Evolutionary conservation across 2,329 filamentous ascomycete species (phyloP), one percentile per base, ranked within the genome.

Genomic region (Monosporascus cannonballus): DNA sequence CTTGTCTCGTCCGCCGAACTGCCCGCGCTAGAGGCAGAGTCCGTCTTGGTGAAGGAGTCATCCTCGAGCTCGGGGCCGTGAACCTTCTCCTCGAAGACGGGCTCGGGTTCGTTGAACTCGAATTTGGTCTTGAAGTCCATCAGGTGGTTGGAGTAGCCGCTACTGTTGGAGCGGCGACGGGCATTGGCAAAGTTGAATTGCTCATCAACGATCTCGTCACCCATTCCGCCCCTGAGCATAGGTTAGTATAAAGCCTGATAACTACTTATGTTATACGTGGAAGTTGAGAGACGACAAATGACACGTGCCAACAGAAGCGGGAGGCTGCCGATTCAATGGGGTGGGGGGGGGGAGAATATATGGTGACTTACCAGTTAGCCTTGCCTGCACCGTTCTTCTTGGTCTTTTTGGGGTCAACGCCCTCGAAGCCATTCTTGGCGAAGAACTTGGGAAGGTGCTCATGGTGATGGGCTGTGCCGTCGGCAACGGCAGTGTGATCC

Each of bases 341-440:
- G 14, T 20, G 17, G 14, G 39, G 15, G 14, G 24, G 17, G 14
- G 39, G 24, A 15, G 37, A 37, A 14, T 18, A 20, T 27, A 30
- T 55, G 24, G 52, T 27, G 37, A 66, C 86, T 72, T 82, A 96
- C 93, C 93, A 99, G 73, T 96, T 96, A 68, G 88, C 90, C 73
- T 89, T 92, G 62, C 93, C 93, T 61, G 83, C 87, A 58, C 93
- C 93, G 67, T 96, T 89, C 79, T 99, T 99, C 85, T 99, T 99
- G 69, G 88, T 86, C 79, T 95, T 94, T 73, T 90, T 91, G 56
- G 94, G 93, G 67, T 96, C 89, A 62, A 80, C 78, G 67, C 91
- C 91, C 64, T 84, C 77, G 68, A 87, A 86, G 61, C 93, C 93
- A 55, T 83, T 76, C 77, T 96, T 96, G 72, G 84, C 90, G 71